Percentiles rank a stretch among this genome's conserved stretches.
These are phyloP conservation scores for Helotiales sp. DNA, from an alignment of 2,329 filamentous ascomycete genomes.

Conservation along the genomic window DNA sequence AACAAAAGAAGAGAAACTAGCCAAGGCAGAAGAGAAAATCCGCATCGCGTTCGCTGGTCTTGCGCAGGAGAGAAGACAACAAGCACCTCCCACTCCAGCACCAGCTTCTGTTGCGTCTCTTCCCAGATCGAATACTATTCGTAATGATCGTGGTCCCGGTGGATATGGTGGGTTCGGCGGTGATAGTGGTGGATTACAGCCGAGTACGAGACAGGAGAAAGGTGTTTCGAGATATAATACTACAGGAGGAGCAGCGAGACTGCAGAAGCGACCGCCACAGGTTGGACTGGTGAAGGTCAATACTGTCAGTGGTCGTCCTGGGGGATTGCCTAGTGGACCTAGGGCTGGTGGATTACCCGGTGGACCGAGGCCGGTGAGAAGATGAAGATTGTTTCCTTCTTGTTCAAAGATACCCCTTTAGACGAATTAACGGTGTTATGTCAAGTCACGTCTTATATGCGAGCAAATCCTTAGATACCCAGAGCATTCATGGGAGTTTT, in stretches of 20 bases:
- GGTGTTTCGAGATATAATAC: slow-evolving; percentile 12
- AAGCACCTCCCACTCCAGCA: background rate
- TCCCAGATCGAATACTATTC: slow-evolving; percentile 8
- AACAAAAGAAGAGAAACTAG: slow-evolving; percentile 13
- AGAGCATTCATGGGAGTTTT: no score
- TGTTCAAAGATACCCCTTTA: background rate
- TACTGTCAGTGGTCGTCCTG: background rate
- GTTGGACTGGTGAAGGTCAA: background rate
- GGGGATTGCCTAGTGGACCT: slow-evolving; percentile 11
- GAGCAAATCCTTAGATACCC: no score
- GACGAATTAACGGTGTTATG: background rate
- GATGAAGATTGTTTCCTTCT: background rate
- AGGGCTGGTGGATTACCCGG: slow-evolving; percentile 11
- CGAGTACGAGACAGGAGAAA: background rate
- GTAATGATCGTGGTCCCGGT: background rate
- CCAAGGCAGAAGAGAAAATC: slow-evolving; percentile 17
- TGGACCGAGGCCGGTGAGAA: slow-evolving; percentile 7
- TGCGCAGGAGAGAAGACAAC: slow-evolving; percentile 7
- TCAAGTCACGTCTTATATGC: no score
- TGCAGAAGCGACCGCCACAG: background rate
- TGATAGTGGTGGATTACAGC: background rate
- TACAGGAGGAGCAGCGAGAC: background rate
- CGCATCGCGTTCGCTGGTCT: slow-evolving; percentile 15
- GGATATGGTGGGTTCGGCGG: background rate
- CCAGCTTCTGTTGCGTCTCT: background rate